phyloP scores from a whole-genome alignment of 2,329 filamentous ascomycete species.

The Diaporthe sp. region DNA sequence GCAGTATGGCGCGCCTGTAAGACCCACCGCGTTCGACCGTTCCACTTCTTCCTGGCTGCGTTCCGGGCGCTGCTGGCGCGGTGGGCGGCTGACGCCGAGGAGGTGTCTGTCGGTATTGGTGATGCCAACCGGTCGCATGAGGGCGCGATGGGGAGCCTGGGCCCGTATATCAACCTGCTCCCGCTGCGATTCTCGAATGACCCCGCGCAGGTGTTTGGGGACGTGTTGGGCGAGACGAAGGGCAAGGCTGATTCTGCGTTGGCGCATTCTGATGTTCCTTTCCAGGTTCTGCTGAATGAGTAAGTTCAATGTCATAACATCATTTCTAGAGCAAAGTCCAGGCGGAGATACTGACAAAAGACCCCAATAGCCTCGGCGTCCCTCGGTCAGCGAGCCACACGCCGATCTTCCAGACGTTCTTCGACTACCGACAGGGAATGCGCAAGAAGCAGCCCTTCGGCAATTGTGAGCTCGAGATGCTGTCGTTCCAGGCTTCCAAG shows the following conservation, averaged over 20 bases:
- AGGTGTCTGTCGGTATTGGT: slow-evolving; percentile 59
- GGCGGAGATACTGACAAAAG: not conserved
- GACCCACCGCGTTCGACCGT: slow-evolving; percentile 40
- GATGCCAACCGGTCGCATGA: slow-evolving; percentile 55
- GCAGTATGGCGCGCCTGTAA: not conserved
- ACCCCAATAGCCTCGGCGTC: slow-evolving; percentile 44
- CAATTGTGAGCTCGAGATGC: slow-evolving; percentile 6
- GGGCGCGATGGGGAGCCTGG: slow-evolving; percentile 49
- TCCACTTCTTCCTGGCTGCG: slow-evolving; percentile 53
- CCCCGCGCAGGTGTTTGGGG: slow-evolving; percentile 39
- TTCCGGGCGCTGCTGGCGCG: slow-evolving; percentile 35
- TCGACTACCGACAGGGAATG: slow-evolving; percentile 43
- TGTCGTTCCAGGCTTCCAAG: not conserved
- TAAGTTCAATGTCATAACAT: no score
- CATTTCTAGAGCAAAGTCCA: no score
- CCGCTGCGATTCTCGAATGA: slow-evolving; percentile 51
- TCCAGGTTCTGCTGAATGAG: slow-evolving; percentile 56
- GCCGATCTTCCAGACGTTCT: slow-evolving; percentile 60
- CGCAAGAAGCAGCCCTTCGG: not conserved
- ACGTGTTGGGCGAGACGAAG: slow-evolving; percentile 40
- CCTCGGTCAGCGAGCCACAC: slow-evolving; percentile 49
- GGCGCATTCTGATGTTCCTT: slow-evolving; percentile 55
- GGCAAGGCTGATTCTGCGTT: slow-evolving; percentile 49
- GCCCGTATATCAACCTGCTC: slow-evolving; percentile 60
- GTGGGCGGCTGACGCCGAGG: slow-evolving; percentile 35